phyloP scores from a whole-genome alignment of 129 eudicot species.

The Lactuca sativa region DNA sequence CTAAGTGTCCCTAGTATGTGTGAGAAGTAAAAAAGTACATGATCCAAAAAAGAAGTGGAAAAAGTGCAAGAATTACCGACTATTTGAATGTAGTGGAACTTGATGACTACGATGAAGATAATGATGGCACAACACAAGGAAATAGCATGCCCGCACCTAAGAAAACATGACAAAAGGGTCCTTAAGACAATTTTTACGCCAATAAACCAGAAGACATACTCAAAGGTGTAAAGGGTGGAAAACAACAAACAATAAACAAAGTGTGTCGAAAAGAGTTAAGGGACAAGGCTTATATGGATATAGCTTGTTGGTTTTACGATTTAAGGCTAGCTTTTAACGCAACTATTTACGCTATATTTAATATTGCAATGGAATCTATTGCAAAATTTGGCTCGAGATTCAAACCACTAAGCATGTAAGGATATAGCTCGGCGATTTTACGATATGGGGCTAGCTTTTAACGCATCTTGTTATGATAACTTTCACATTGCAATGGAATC shows the following conservation, averaged over 20 bases:
- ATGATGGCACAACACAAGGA: background rate
- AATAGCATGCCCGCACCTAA: background rate
- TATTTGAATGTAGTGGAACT: background rate
- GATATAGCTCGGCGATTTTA: constrained; percentile 14
- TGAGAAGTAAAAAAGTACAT: background rate
- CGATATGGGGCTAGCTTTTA: background rate
- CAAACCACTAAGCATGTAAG: constrained; percentile 7
- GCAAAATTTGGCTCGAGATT: background rate
- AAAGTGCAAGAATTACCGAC: background rate
- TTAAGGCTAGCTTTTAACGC: too few relatives aligned
- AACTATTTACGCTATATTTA: too few relatives aligned
- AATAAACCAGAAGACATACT: background rate
- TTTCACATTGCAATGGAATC: too few relatives aligned
- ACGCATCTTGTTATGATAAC: too few relatives aligned
- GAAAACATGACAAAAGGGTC: background rate
- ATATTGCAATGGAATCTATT: background rate
- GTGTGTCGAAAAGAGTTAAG: background rate
- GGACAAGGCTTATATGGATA: background rate
- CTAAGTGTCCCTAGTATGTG: background rate
- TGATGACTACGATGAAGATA: background rate
- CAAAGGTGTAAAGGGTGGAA: too few relatives aligned
- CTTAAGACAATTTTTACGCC: background rate
- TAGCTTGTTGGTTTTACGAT: too few relatives aligned
- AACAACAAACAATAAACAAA: too few relatives aligned
- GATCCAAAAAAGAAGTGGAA: background rate